A percentile compares a stretch with the other conserved stretches of the same genome.
Evolutionary conservation across 305 asterid species (phyloP).

Genomic region (Fraxinus platypoda): DNA sequence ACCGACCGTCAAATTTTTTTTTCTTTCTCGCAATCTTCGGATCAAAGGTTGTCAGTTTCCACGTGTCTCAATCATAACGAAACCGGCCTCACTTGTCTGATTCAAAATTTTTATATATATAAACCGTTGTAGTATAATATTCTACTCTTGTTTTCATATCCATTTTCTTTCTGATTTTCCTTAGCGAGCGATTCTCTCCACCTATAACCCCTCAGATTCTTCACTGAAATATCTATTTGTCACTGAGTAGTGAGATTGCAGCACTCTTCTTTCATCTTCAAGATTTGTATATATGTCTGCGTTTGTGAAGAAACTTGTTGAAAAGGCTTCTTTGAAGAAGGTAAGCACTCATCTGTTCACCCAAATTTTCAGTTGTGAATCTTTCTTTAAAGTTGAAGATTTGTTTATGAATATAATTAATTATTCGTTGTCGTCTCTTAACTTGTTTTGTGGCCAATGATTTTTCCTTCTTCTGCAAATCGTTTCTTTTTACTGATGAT

Average conservation of each 20-base stretch:
- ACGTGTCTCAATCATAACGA: constrained; percentile 47
- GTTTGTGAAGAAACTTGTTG: constrained; percentile 80
- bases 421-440: background rate
- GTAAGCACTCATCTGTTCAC: constrained; percentile 27
- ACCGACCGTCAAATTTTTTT: constrained; percentile 35
- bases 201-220: background rate
- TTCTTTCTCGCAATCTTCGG: constrained; percentile 55
- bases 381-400: background rate
- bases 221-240: background rate
- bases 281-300: constrained; percentile 28
- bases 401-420: background rate
- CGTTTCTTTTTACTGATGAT: background rate
- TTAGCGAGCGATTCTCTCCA: constrained; percentile 17
- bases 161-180: constrained; percentile 4
- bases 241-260: background rate
- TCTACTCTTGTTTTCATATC: constrained; percentile 20
- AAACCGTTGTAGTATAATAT: constrained; percentile 37
- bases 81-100: constrained; percentile 31
- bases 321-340: constrained; percentile 85
- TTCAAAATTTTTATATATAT: constrained; percentile 11
- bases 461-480: background rate
- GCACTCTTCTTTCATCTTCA: constrained; percentile 17
- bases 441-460: background rate
- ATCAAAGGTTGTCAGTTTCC: constrained; percentile 40
- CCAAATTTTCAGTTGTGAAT: background rate